These are phyloP conservation scores for Flaveria linearis DNA, from an alignment of 129 eudicot species.

Conservation along the genomic window DNA sequence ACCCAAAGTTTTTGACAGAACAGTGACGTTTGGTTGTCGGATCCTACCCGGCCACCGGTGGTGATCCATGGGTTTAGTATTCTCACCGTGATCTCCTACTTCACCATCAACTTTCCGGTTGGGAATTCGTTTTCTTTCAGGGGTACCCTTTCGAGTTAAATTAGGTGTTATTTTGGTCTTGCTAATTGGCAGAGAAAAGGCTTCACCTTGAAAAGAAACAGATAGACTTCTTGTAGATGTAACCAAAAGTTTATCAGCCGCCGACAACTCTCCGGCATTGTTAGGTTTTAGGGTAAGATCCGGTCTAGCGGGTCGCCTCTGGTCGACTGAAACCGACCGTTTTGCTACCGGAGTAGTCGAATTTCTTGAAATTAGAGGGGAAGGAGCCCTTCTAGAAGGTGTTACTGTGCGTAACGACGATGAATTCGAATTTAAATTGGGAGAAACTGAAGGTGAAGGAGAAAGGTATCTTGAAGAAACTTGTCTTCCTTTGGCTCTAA, in stretches of 20 bases:
- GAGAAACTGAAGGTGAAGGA: conserved; percentile 61
- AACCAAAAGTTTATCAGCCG: conserved; percentile 69
- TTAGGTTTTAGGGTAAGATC: conserved; percentile 54
- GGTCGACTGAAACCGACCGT: conserved; percentile 77
- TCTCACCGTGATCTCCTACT: conserved; percentile 46
- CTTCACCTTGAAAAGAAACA: conserved; percentile 88
- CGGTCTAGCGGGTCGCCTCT: conserved; percentile 50
- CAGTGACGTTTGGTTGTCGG: conserved; percentile 33
- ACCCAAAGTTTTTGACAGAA: conserved; percentile 46
- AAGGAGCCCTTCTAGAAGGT: conserved; percentile 60
- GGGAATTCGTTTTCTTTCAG: conserved; percentile 64
- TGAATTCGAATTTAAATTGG: conserved; percentile 47
- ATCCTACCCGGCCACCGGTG: conserved; percentile 67
- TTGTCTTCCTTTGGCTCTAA: conserved; percentile 57
- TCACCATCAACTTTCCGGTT: conserved; percentile 49
- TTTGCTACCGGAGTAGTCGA: conserved; percentile 36
- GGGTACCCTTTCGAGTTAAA: conserved; percentile 59
- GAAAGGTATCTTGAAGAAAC: conserved; percentile 72
- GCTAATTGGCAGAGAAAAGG: conserved; percentile 82
- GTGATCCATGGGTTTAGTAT: conserved; percentile 59
- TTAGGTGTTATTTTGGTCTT: conserved; percentile 71
- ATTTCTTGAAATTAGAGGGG: conserved; percentile 62
- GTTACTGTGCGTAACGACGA: neutral
- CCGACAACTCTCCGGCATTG: conserved; percentile 56
- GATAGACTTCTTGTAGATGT: conserved; percentile 81